Base-by-base conservation (phyloP, 176 grass and related monocot genomes). In the Musa schizocarpa region DNA sequence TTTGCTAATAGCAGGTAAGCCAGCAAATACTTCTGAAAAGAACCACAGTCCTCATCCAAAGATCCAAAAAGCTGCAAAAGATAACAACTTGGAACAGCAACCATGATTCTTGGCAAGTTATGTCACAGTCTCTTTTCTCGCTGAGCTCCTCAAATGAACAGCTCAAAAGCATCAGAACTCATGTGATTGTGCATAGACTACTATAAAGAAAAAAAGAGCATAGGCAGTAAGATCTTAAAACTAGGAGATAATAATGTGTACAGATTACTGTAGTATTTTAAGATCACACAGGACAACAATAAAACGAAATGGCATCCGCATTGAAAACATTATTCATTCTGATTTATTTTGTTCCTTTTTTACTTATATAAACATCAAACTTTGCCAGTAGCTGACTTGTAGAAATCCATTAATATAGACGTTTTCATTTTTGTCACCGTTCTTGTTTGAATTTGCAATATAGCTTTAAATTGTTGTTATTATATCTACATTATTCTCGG, bases 11-110 rank as follows among this genome's bases (percentile, higher is more conserved):
- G 74, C 29, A 88, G 84, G 71, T 83, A 91, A 78, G 83, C 83
- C 26, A 83, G 82, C 79, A 82, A 78, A 73, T 74, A 91, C 52
- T 88, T 91, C 77, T 91, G 85, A 77, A 86, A 88, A 22, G 89
- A 91, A 64, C 79, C 78, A 21, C 77, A 75, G 82, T 91, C 89
- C 71, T 88, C 80, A 75, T 75, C 78, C 65, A 84, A 86, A 52
- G 81, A 79, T 83, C 83, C 83, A 59, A 83, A 78, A 67, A 91
- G 82, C 69, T 85, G 80, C 59, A 83, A 74, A 81, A 83, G 83
- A 13, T 83, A 26, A 78, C 80, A 88, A 25, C 80, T 77, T 12
- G 89, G 83, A 85, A 82, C 53, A 72, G 19, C 83, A 85, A 88
- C 76, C 75, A 83, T 78, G 70, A 43, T 76, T 78, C 65, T 87